These are phyloP conservation scores for Lentinus polychrous DNA, from an alignment of 1,284 basidiomycete species.

Conservation along the genomic window DNA sequence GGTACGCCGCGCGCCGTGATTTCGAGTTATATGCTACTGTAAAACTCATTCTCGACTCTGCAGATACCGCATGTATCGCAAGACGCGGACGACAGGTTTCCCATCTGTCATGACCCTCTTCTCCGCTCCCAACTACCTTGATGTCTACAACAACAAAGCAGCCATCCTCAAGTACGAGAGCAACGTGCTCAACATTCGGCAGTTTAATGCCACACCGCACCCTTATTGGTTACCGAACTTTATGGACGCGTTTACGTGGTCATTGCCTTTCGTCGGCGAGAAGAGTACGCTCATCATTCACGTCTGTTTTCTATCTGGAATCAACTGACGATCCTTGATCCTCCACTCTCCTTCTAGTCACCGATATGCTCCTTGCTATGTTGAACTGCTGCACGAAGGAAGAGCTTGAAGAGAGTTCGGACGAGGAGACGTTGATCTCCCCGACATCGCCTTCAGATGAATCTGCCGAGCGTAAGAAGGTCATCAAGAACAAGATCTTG, in stretches of 20 bases:
- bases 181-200: constrained; percentile 91
- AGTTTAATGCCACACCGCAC: constrained; percentile 94
- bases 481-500: constrained; percentile 97
- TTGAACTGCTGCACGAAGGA: constrained; percentile 93
- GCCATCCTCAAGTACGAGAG: constrained; percentile 95
- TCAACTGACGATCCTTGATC: constrained; percentile 3
- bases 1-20: constrained; percentile 36
- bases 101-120: constrained; percentile 98
- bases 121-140: constrained; percentile 92
- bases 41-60: constrained; percentile 1
- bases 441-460: constrained; percentile 41
- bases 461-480: constrained; percentile 67
- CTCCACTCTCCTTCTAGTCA: constrained; percentile 48
- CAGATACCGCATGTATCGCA: constrained; percentile 94
- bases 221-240: constrained; percentile 97
- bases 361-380: constrained; percentile 92
- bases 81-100: constrained; percentile 88
- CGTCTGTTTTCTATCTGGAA: constrained; percentile 12
- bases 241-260: constrained; percentile 99
- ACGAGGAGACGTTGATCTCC: constrained; percentile 46
- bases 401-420: constrained; percentile 83
- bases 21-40: too few species aligned
- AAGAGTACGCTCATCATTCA: constrained; percentile 58
- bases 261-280: constrained; percentile 95
- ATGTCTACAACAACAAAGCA: constrained; percentile 96